Evolutionary conservation across 2,329 filamentous ascomycete species (phyloP), one percentile per base, ranked within the genome.

Genomic region (Teratosphaeria zuluensis): DNA sequence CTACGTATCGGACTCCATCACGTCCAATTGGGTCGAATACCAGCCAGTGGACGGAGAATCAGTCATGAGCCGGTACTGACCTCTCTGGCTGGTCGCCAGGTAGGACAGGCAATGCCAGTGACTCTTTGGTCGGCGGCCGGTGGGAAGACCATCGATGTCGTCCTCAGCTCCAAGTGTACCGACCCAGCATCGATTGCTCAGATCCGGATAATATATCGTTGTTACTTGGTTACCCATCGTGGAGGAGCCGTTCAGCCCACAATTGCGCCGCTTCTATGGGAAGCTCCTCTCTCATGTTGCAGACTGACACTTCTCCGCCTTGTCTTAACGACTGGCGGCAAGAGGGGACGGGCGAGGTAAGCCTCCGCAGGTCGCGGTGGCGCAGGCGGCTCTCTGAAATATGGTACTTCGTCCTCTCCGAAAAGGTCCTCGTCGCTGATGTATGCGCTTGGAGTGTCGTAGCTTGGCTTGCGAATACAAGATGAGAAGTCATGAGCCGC

Each of bases 351-450:
- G 31, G 68, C 69, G 32, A 71, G 59, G 19, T 46, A 73, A n/a
- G 63, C 63, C 56, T 69, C 68, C 4, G 71, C 69, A 38, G 66
- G 59, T 51, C 71, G 59, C 52, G 71, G 72, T 48, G 72, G 70
- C 35, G 67, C 62, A 42, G 70, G 71, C 48, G 71, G 65, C 55
- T 71, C 69, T 55, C 62, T 64, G 51, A 73, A 63, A 56, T 66
- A 71, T 28, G 64, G 61, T n/a, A 64, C 65, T 30, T 69, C 65
- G 54, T 72, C 70, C 54, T 69, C 68, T 30, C 70, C 70, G 56
- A 72, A 70, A 19, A 74, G 67, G 54, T 74, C 72, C 56, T 70
- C 70, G 59, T 74, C 72, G 61, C 67, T 71, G 55, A 74, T 66
- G 58, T 73, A 74, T 2, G 71, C 63, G 63, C 65, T 73, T 0